A percentile compares a stretch with the other conserved stretches of the same genome.
Conservation (phyloP, 1,284 basidiomycete species). For the Rhodotorula mucilaginosa region DNA sequence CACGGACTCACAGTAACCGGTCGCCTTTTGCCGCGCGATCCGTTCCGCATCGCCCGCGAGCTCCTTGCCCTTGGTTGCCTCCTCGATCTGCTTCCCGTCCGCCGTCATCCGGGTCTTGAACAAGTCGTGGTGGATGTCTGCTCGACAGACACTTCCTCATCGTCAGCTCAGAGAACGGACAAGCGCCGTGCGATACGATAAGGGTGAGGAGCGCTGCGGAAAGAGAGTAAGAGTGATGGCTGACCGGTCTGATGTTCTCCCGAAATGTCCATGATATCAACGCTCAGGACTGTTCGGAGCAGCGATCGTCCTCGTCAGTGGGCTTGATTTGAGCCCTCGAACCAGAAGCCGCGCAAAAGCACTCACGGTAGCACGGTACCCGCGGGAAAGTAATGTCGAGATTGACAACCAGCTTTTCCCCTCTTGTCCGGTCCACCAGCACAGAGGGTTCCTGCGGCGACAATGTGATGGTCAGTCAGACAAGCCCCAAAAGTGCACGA, state of each 20-base stretch:
- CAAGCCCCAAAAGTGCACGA: too few relatives aligned
- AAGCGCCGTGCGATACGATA: background rate
- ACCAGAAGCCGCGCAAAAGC: too few relatives aligned
- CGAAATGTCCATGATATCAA: conserved; percentile 97
- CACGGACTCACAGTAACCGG: conserved; percentile 55
- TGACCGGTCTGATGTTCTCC: conserved; percentile 77
- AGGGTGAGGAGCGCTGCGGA: too few relatives aligned
- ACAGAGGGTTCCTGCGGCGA: conserved; percentile 70
- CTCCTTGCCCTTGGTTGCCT: conserved; percentile 56
- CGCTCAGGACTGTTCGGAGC: conserved; percentile 70
- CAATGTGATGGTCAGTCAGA: conserved; percentile 29
- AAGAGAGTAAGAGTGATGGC: background rate
- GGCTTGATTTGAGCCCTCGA: background rate
- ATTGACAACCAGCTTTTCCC: conserved; percentile 87
- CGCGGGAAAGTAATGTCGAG: conserved; percentile 94
- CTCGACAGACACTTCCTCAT: background rate
- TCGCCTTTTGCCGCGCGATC: conserved; percentile 61
- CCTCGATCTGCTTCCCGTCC: conserved; percentile 60
- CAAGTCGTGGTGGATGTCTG: conserved; percentile 83
- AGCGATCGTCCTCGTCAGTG: background rate
- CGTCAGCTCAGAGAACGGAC: background rate
- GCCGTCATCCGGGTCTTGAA: conserved; percentile 73
- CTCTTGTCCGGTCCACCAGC: conserved; percentile 86
- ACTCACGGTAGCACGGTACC: conserved; percentile 93
- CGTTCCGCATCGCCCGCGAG: conserved; percentile 82